phyloP scores from a whole-genome alignment of 768 basidiomycete genomes.

The Termitomyces sp. region DNA sequence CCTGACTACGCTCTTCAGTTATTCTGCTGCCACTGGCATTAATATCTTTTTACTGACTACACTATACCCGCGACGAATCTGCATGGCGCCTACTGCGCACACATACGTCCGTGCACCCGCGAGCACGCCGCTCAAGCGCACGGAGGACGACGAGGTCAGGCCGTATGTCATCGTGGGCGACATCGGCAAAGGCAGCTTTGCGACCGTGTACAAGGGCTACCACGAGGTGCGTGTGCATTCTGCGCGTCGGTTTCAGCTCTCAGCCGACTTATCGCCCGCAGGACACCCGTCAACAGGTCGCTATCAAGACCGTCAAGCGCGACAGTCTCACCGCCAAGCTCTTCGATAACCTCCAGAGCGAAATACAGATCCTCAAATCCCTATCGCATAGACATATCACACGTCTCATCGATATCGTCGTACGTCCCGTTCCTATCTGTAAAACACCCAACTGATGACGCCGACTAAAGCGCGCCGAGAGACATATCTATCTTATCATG shows the following conservation, averaged over 20 bases:
- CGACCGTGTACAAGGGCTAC: constrained; percentile 33
- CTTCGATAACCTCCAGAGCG: constrained; percentile 96
- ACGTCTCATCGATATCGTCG: constrained; percentile 88
- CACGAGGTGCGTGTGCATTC: constrained; percentile 61
- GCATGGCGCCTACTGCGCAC: constrained; percentile 14
- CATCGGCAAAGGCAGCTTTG: constrained; percentile 37
- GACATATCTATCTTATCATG: constrained; percentile 92
- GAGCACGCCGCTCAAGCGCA: constrained; percentile 8
- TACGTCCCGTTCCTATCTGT: constrained; percentile 32
- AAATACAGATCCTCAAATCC: constrained; percentile 95
- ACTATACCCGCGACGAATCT: neutral
- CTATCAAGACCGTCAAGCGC: constrained; percentile 88
- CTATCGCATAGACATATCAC: constrained; percentile 93
- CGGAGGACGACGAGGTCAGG: constrained; percentile 69
- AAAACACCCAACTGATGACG: neutral
- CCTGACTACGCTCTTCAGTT: neutral
- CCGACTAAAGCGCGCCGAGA: constrained; percentile 57
- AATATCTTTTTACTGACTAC: no score
- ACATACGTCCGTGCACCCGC: constrained; percentile 3
- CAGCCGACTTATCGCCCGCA: constrained; percentile 33
- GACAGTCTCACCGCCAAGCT: constrained; percentile 88
- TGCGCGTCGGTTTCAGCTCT: no score
- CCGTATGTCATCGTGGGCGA: constrained; percentile 77
- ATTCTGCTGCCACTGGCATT: neutral
- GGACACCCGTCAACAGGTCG: constrained; percentile 45